Percentiles rank a stretch among this genome's conserved stretches.
These are phyloP conservation scores for Coleophoma cylindrospora DNA, from an alignment of 2,329 filamentous ascomycete genomes.

Conservation along the genomic window DNA sequence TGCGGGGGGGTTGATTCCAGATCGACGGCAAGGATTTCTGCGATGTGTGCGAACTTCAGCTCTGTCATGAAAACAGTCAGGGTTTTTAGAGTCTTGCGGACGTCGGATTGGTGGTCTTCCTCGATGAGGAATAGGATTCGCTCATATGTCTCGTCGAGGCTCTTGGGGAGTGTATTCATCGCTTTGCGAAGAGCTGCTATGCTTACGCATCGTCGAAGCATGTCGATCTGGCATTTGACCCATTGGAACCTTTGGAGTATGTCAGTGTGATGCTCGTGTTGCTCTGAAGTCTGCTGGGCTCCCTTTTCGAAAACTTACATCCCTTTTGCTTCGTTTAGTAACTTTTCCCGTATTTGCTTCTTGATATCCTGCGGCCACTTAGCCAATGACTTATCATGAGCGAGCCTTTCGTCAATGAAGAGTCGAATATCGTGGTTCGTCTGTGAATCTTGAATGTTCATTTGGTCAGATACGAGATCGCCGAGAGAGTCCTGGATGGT, in stretches of 20 bases:
- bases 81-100: slow-evolving; percentile 17
- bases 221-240: slow-evolving; percentile 29
- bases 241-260: slow-evolving; percentile 27
- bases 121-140: slow-evolving; percentile 26
- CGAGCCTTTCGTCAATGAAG: slow-evolving; percentile 24
- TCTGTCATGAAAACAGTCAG: slow-evolving; percentile 15
- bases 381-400: slow-evolving; percentile 7
- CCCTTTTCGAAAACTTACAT: slow-evolving; percentile 21
- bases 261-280: not conserved
- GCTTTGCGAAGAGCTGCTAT: slow-evolving; percentile 18
- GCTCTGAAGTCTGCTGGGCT: slow-evolving; percentile 2
- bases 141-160: slow-evolving; percentile 29
- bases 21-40: slow-evolving; percentile 25
- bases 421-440: slow-evolving; percentile 21
- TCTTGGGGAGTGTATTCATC: slow-evolving; percentile 23
- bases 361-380: slow-evolving; percentile 1
- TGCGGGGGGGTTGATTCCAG: slow-evolving; percentile 3
- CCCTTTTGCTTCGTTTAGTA: slow-evolving; percentile 23
- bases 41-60: slow-evolving; percentile 20
- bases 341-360: slow-evolving; percentile 19
- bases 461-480: slow-evolving; percentile 10
- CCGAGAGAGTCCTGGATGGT: slow-evolving; percentile 25
- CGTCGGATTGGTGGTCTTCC: slow-evolving; percentile 7
- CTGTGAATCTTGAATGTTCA: slow-evolving; percentile 10
- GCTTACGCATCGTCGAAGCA: slow-evolving; percentile 16